phyloP scores from a whole-genome alignment of 2,329 filamentous ascomycete genomes.

The Diaporthe ilicicola region DNA sequence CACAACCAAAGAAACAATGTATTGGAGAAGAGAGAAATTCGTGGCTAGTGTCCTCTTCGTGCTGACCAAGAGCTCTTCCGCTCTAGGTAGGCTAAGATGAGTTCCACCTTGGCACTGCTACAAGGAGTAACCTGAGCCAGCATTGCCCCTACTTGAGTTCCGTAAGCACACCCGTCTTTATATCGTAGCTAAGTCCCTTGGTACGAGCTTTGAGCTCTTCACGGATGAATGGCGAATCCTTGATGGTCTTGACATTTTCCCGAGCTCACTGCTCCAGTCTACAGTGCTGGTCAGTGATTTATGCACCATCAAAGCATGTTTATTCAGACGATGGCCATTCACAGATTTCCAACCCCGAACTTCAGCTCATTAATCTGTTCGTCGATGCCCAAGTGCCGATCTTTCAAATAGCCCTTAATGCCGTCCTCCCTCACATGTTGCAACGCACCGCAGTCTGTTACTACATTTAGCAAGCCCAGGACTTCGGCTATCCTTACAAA shows the following conservation, averaged over 20 bases:
- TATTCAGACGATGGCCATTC: neutral
- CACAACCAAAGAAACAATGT: too few relatives aligned
- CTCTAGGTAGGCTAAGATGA: too few relatives aligned
- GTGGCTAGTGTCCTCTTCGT: too few relatives aligned
- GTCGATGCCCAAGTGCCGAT: constrained; percentile 3
- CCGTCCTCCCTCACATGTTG: neutral
- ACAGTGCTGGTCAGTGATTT: neutral
- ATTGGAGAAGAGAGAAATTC: too few relatives aligned
- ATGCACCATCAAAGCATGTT: too few relatives aligned
- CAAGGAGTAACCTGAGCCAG: neutral
- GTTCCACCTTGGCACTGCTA: neutral
- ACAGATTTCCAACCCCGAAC: neutral
- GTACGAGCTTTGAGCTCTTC: constrained; percentile 23
- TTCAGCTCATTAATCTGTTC: neutral
- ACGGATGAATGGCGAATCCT: constrained; percentile 10
- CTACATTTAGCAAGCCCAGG: too few relatives aligned
- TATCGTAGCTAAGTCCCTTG: constrained; percentile 4
- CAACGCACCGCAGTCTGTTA: constrained; percentile 23
- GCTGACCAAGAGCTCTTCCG: too few relatives aligned
- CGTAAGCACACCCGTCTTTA: constrained; percentile 15
- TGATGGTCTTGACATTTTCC: constrained; percentile 6
- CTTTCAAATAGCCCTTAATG: constrained; percentile 2
- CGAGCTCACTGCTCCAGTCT: constrained; percentile 12
- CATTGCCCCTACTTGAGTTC: neutral
- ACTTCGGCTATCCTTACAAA: neutral